A percentile compares a stretch with the other conserved stretches of the same genome.
phyloP scores from a whole-genome alignment of 1,284 basidiomycete species.

The Ganoderma multipileum region DNA sequence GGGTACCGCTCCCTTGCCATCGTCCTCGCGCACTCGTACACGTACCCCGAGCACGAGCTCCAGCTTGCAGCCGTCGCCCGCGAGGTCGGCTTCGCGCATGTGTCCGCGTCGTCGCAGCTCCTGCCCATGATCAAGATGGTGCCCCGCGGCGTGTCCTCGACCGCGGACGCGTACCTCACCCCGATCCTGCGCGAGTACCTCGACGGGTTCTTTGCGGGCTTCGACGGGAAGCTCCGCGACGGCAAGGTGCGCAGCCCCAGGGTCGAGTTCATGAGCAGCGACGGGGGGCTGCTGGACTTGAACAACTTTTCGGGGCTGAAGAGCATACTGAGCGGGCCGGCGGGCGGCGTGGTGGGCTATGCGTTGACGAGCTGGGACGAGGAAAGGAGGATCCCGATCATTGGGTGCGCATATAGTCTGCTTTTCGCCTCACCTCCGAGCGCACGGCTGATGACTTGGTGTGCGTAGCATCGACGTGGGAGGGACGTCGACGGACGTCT shows the following conservation, averaged over 20 bases:
- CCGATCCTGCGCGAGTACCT: slow-evolving; percentile 88
- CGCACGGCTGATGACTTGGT: slow-evolving; percentile 4
- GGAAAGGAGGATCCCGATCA: slow-evolving; percentile 68
- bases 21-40: slow-evolving; percentile 92
- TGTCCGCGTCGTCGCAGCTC: slow-evolving; percentile 88
- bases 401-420: slow-evolving; percentile 60
- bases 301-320: slow-evolving; percentile 89
- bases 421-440: background rate
- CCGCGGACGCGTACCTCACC: slow-evolving; percentile 96
- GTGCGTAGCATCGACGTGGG: slow-evolving; percentile 75
- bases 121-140: slow-evolving; percentile 97
- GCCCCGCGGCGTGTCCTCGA: slow-evolving; percentile 89
- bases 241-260: slow-evolving; percentile 58
- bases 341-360: slow-evolving; percentile 90
- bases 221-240: slow-evolving; percentile 73
- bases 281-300: slow-evolving; percentile 89
- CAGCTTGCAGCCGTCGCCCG: slow-evolving; percentile 78
- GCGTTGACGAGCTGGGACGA: slow-evolving; percentile 86
- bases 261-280: slow-evolving; percentile 87
- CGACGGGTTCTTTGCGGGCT: slow-evolving; percentile 92
- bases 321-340: slow-evolving; percentile 88
- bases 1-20: slow-evolving; percentile 89
- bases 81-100: slow-evolving; percentile 83
- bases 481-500: slow-evolving; percentile 92
- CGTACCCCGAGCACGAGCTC: slow-evolving; percentile 84